Evolutionary conservation across 1,284 basidiomycete genomes (phyloP).

Genomic region (Naganishia albida): DNA sequence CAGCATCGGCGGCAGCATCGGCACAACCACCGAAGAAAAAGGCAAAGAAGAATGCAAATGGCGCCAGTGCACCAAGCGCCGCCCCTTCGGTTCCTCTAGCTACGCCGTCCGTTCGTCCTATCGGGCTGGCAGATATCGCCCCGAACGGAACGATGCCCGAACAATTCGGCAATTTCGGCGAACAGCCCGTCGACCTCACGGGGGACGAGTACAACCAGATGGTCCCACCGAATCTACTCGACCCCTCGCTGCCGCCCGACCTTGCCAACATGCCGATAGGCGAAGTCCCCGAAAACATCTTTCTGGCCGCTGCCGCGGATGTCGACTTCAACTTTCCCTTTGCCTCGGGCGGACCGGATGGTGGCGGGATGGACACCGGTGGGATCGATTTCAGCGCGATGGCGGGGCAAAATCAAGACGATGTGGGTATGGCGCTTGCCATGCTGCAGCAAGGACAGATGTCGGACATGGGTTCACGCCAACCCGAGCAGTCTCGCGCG

Average conservation of each 20-base stretch:
- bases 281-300: constrained; percentile 25
- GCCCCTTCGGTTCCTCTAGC: neutral
- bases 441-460: constrained; percentile 14
- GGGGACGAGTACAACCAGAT: constrained; percentile 18
- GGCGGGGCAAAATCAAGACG: neutral
- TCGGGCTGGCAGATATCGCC: constrained; percentile 1
- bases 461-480: constrained; percentile 10
- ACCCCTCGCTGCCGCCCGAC: constrained; percentile 18
- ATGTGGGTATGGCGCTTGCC: constrained; percentile 10
- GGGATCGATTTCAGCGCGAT: neutral
- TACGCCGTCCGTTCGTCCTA: constrained; percentile 6
- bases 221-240: constrained; percentile 17
- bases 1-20: neutral
- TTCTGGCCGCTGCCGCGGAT: constrained; percentile 20
- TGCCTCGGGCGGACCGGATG: neutral
- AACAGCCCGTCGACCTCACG: constrained; percentile 7
- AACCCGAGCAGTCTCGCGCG: constrained; percentile 16
- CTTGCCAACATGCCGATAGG: constrained; percentile 25
- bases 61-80: neutral
- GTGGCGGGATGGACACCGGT: neutral
- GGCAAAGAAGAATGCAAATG: constrained; percentile 25
- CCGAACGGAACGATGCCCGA: neutral
- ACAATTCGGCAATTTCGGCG: constrained; percentile 1
- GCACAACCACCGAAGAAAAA: constrained; percentile 29
- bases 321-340: constrained; percentile 25